Conservation (phyloP, 352 stramenopile species). For the Globisporangium parvum region DNA sequence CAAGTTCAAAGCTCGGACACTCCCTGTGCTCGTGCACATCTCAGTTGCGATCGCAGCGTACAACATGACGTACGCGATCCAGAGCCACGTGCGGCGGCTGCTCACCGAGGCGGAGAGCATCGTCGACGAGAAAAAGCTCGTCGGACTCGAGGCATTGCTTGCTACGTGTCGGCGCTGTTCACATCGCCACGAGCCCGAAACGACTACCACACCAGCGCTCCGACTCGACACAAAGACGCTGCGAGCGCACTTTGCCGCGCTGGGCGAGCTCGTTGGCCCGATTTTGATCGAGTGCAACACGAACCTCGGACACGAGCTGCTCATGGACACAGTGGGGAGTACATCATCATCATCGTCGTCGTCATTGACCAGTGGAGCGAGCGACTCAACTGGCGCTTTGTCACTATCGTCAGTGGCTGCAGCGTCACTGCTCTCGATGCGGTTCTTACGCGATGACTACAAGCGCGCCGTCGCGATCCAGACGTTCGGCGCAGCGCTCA, state of each 20-base stretch:
- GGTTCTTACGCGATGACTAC: conserved; percentile 35
- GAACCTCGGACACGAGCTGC: conserved; percentile 36
- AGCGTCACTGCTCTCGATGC: neutral
- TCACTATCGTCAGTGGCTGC: neutral
- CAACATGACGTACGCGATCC: conserved; percentile 61
- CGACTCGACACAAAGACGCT: conserved; percentile 36
- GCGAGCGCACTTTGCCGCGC: conserved; percentile 13
- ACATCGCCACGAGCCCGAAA: no score
- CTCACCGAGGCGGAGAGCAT: conserved; percentile 53
- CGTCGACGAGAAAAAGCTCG: conserved; percentile 68
- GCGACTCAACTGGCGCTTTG: neutral
- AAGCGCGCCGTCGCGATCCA: conserved; percentile 40
- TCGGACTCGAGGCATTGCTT: conserved; percentile 43
- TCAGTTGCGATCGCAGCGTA: conserved; percentile 54
- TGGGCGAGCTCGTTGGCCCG: conserved; percentile 57
- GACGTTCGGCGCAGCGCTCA: conserved; percentile 42
- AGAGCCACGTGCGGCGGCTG: conserved; percentile 59
- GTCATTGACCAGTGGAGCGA: conserved; percentile 1
- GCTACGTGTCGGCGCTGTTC: conserved; percentile 17
- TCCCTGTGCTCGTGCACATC: conserved; percentile 44
- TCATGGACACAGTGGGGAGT: conserved; percentile 7
- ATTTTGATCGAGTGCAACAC: conserved; percentile 70
- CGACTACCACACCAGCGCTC: neutral
- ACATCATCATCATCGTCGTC: neutral
- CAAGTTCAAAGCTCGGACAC: conserved; percentile 24